phyloP scores from a whole-genome alignment of 306 rosid species.

The Dryas octopetala region DNA sequence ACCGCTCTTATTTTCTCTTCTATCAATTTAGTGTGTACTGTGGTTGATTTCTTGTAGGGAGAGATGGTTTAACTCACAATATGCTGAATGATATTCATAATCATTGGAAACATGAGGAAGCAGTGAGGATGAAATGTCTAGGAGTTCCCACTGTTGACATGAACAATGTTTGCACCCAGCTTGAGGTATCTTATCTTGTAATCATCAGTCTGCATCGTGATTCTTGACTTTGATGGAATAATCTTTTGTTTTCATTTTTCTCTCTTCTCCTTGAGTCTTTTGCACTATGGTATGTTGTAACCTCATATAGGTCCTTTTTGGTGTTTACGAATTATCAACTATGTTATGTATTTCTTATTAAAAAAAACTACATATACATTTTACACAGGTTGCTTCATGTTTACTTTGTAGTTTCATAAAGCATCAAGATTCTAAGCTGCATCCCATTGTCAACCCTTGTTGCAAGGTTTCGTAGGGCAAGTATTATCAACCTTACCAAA shows the following conservation, averaged over 20 bases:
- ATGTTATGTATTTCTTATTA: neutral
- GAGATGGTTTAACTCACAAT: conserved; percentile 96
- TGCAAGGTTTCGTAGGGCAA: neutral
- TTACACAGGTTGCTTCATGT: neutral
- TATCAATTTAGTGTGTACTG: neutral
- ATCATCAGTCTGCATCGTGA: conserved; percentile 10
- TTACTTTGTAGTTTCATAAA: neutral
- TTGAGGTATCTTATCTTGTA: conserved; percentile 52
- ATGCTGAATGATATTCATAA: conserved; percentile 84
- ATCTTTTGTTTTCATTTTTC: neutral
- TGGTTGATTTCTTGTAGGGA: conserved; percentile 48
- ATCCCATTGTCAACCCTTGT: neutral
- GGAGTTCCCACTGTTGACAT: conserved; percentile 96
- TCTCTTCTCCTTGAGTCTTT: neutral
- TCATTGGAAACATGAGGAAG: conserved; percentile 79
- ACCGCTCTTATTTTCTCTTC: conserved; percentile 2
- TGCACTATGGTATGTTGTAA: neutral
- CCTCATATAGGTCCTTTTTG: neutral
- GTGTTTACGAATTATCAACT: neutral
- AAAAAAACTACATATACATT: no score
- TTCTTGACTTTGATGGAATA: neutral
- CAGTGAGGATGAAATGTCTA: conserved; percentile 81
- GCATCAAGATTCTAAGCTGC: neutral
- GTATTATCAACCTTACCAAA: neutral
- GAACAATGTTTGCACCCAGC: conserved; percentile 80